These are phyloP conservation scores for Knoxdaviesia capensis DNA, from an alignment of 2,329 filamentous ascomycete genomes.

Conservation along the genomic window DNA sequence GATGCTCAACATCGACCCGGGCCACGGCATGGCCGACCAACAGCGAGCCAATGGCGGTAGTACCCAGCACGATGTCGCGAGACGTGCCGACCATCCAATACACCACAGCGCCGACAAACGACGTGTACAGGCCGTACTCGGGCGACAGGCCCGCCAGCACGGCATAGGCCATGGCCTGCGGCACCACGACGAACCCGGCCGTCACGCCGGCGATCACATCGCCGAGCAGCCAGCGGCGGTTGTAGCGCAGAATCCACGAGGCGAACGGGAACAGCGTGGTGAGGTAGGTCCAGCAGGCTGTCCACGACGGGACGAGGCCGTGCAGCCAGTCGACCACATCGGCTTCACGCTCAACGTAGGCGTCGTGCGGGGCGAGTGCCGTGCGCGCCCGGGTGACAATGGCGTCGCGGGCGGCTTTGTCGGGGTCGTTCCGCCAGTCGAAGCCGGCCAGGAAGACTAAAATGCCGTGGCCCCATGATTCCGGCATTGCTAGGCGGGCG, in stretches of 20 bases:
- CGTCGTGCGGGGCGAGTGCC: constrained; percentile 1
- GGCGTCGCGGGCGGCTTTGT: too few species aligned
- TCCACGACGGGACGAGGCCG: constrained; percentile 28
- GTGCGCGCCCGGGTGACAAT: too few species aligned
- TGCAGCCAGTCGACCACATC: constrained; percentile 40
- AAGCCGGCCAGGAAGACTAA: too few species aligned
- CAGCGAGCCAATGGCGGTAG: constrained; percentile 29
- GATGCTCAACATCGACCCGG: constrained; percentile 15
- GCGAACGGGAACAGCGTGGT: constrained; percentile 40
- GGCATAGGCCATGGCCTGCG: constrained; percentile 67
- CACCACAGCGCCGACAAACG: constrained; percentile 59
- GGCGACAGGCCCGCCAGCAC: constrained; percentile 45
- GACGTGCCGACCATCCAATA: constrained; percentile 77
- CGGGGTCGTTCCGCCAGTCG: too few species aligned
- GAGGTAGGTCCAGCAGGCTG: constrained; percentile 28
- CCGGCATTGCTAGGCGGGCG: too few species aligned
- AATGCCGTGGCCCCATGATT: too few species aligned
- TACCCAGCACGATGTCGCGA: constrained; percentile 70
- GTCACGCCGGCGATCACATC: constrained; percentile 44
- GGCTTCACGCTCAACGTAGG: constrained; percentile 43
- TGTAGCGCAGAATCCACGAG: constrained; percentile 51
- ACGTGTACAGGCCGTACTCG: constrained; percentile 61
- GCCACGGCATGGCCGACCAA: constrained; percentile 25
- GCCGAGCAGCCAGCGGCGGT: constrained; percentile 49
- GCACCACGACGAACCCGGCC: constrained; percentile 51